These are phyloP conservation scores for Nicotiana otophora DNA, from an alignment of 257 asterid species.

Conservation along the genomic window DNA sequence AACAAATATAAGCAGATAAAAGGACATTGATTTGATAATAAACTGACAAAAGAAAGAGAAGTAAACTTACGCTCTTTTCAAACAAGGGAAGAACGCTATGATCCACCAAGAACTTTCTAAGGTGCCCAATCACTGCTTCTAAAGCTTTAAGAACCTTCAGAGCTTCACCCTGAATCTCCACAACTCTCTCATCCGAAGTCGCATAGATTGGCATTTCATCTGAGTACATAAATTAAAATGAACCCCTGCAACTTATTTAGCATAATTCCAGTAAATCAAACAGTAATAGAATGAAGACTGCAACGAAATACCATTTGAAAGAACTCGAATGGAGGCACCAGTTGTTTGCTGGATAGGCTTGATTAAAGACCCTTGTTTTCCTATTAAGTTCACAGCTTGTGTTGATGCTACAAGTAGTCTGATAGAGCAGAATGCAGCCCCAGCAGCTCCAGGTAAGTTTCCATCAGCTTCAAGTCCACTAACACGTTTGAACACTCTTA, in stretches of 20 bases:
- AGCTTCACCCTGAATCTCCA: constrained; percentile 85
- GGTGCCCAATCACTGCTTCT: constrained; percentile 76
- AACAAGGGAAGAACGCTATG: constrained; percentile 75
- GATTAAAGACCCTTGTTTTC: constrained; percentile 78
- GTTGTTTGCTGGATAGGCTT: constrained; percentile 70
- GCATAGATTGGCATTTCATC: constrained; percentile 71
- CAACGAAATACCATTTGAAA: constrained; percentile 46
- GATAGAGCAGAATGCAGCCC: constrained; percentile 50
- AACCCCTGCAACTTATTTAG: not conserved
- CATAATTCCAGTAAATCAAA: not conserved
- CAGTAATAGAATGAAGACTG: not conserved
- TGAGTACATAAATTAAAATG: constrained; percentile 14
- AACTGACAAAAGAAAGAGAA: constrained; percentile 5
- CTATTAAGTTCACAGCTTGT: constrained; percentile 76
- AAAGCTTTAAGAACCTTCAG: constrained; percentile 70
- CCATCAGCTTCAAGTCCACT: constrained; percentile 51
- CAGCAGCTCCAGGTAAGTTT: constrained; percentile 33
- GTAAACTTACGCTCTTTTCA: constrained; percentile 65
- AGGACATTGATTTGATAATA: not conserved
- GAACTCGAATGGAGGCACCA: constrained; percentile 65
- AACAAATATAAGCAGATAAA: not conserved
- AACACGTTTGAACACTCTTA: constrained; percentile 65
- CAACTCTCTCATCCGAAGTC: constrained; percentile 71
- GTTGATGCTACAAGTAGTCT: constrained; percentile 67
- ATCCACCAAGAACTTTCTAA: constrained; percentile 86